Evolutionary conservation across 768 basidiomycete species (phyloP), one percentile per base, ranked within the genome.

Genomic region (Podaxis rugospora): DNA sequence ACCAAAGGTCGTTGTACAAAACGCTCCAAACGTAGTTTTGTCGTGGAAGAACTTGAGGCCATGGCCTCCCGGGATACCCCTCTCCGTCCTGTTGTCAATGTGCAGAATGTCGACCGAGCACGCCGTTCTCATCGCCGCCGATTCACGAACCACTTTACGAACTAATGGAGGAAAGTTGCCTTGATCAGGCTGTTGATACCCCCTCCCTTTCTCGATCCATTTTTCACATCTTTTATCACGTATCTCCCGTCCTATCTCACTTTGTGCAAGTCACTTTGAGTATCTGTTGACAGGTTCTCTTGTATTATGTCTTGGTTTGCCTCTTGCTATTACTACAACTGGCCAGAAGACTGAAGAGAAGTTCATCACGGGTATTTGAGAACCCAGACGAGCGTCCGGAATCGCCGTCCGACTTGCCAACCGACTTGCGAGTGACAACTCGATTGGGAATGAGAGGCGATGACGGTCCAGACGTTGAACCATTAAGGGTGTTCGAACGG

Each of bases 71-170:
- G 36, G 13, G 35, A 57, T n/a, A 32, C 13, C 16, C 10, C n/a
- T 13, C 16, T 16, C 23, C 44, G 14, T n/a, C 35, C 46, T 18
- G 23, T 21, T 5, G 32, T 16, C 9, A n/a, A 9, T 50, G 35
- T 37, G 13, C 18, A 36, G 6, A 13, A 32, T 3, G n/a, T 14
- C 16, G 49, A 16, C 4, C 37, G 39, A 16, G n/a, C 23, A 21
- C 51, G 39, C 21, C 57, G 57, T 39, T 50, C 39, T 58, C 57
- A 57, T 11, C 57, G 39, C n/a, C 57, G 49, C 27, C 57, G 51
- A 27, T 51, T 52, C n/a, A 52, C 35, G 57, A 51, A 46, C 6
- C 23, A 42, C 16, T 35, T 47, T 18, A 47, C 18, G 44, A 47
- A 57, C 4, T 57, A 47, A 44, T 35, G 11, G 32, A 35, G 18